Conservation (phyloP, 768 basidiomycete species). For the Calocera cornea region DNA sequence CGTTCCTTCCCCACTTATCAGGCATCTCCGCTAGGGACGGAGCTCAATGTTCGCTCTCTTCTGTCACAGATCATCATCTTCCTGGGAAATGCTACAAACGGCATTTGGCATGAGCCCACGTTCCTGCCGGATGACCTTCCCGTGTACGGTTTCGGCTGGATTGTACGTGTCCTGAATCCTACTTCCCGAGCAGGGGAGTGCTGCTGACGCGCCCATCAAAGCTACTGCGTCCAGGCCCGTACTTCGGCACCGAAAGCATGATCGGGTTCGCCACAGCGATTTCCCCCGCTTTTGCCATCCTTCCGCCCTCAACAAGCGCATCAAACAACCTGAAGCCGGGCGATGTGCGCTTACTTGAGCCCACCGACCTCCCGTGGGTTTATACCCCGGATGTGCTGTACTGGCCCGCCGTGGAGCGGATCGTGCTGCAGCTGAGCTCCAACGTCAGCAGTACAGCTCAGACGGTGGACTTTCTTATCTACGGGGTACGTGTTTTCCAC, state of each 20-base stretch:
- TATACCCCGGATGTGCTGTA: background rate
- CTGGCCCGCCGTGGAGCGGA: background rate
- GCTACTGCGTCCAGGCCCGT: too few relatives aligned
- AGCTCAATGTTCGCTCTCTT: background rate
- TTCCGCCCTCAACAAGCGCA: background rate
- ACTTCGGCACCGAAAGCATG: background rate
- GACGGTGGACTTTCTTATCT: background rate
- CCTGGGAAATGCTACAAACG: background rate
- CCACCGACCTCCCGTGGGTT: background rate
- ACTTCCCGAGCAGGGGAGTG: background rate
- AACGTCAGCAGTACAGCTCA: background rate
- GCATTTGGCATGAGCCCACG: background rate
- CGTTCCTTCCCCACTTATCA: too few relatives aligned
- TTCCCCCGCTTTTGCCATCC: background rate
- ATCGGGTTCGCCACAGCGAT: background rate
- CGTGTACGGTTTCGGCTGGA: background rate
- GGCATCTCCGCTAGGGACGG: background rate
- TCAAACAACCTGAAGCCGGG: background rate
- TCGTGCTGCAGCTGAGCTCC: background rate
- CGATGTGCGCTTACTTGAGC: background rate
- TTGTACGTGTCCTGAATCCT: background rate
- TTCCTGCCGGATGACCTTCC: background rate
- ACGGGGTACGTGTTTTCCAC: background rate
- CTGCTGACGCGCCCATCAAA: too few relatives aligned
- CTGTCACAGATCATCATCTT: background rate